Evolutionary conservation across 768 basidiomycete genomes (phyloP).

Genomic region (Artomyces pyxidatus): DNA sequence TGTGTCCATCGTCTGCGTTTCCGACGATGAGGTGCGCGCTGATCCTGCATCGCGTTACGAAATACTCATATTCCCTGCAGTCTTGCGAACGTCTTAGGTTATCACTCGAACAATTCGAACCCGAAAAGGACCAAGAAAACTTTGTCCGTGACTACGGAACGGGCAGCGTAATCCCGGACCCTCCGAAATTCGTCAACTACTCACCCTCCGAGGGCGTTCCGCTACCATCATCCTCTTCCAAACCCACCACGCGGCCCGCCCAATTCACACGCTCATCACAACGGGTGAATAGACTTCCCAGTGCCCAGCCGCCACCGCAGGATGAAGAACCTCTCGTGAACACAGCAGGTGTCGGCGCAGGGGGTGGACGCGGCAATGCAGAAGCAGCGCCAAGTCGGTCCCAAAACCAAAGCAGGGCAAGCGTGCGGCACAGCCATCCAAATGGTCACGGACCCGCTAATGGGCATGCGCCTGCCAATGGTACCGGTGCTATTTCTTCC

Average conservation of each 20-base stretch:
- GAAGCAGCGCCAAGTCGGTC: slow-evolving; percentile 23
- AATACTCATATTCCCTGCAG: slow-evolving; percentile 34
- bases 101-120: slow-evolving; percentile 82
- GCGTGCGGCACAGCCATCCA: slow-evolving; percentile 16
- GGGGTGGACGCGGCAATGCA: slow-evolving; percentile 34
- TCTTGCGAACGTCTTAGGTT: slow-evolving; percentile 87
- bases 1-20: slow-evolving; percentile 91
- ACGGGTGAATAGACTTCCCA: slow-evolving; percentile 20
- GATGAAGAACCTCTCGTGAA: slow-evolving; percentile 43
- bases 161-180: slow-evolving; percentile 80
- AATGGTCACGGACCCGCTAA: slow-evolving; percentile 6
- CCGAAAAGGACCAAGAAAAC: slow-evolving; percentile 78
- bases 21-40: slow-evolving; percentile 80
- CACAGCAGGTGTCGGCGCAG: slow-evolving; percentile 66
- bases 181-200: slow-evolving; percentile 83
- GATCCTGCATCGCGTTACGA: background rate
- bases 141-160: slow-evolving; percentile 89
- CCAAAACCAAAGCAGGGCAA: slow-evolving; percentile 24
- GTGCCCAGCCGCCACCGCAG: slow-evolving; percentile 28
- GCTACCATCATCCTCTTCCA: slow-evolving; percentile 48
- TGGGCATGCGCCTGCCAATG: slow-evolving; percentile 6
- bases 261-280: slow-evolving; percentile 40
- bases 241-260: slow-evolving; percentile 49
- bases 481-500: slow-evolving; percentile 6
- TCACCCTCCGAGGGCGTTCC: slow-evolving; percentile 45